A percentile compares a stretch with the other conserved stretches of the same genome.
These are phyloP conservation scores for Penicillium argentinense DNA, from an alignment of 495 filamentous ascomycete genomes.

Conservation along the genomic window DNA sequence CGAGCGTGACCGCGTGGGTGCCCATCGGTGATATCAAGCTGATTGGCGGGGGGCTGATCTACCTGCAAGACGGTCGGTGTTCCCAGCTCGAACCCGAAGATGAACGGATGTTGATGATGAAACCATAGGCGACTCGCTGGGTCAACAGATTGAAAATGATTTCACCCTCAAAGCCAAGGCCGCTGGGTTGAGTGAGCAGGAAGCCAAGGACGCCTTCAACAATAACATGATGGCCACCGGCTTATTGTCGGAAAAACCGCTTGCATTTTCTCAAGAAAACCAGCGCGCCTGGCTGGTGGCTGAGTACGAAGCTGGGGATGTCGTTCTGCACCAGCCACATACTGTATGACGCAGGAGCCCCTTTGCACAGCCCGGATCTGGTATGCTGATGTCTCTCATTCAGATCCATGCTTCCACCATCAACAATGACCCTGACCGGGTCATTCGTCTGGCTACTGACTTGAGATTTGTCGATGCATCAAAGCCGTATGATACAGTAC, in stretches of 20 bases:
- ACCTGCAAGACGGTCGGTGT: constrained; percentile 33
- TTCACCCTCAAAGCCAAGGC: constrained; percentile 31
- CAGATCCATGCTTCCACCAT: constrained; percentile 43
- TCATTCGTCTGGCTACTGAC: constrained; percentile 51
- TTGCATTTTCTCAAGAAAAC: constrained; percentile 24
- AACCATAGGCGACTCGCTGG: constrained; percentile 17
- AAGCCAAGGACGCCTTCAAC: constrained; percentile 37
- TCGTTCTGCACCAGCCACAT: constrained; percentile 55
- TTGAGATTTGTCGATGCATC: constrained; percentile 27
- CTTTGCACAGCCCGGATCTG: background rate
- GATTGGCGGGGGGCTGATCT: constrained; percentile 49
- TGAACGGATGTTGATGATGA: no score
- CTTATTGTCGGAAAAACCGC: constrained; percentile 10
- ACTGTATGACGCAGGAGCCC: constrained; percentile 14
- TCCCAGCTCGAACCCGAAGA: no score
- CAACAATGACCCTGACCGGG: constrained; percentile 46
- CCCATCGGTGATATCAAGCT: constrained; percentile 43
- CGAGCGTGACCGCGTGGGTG: constrained; percentile 49
- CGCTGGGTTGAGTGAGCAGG: constrained; percentile 1
- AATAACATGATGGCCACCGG: constrained; percentile 42
- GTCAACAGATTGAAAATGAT: constrained; percentile 30
- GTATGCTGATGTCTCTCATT: background rate
- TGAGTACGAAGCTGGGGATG: constrained; percentile 53
- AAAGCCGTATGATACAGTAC: constrained; percentile 3
- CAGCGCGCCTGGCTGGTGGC: constrained; percentile 19